phyloP scores from a whole-genome alignment of 495 filamentous ascomycete genomes.

The Daldinia childiae region DNA sequence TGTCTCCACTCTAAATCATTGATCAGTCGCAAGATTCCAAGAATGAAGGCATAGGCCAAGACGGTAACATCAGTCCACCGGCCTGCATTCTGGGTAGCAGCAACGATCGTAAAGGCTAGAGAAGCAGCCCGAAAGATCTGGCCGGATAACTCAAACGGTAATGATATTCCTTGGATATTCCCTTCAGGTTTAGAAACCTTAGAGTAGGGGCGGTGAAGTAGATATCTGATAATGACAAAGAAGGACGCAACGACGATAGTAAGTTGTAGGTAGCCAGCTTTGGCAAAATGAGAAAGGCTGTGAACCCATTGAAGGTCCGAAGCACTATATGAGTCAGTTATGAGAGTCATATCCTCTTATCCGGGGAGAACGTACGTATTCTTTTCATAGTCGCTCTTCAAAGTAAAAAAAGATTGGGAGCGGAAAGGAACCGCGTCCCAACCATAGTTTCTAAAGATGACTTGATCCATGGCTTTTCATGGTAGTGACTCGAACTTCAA shows the following conservation, averaged over 20 bases:
- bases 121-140: constrained; percentile 48
- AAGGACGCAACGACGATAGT: constrained; percentile 43
- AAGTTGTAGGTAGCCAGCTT: constrained; percentile 43
- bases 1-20: constrained; percentile 51
- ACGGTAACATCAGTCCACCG: constrained; percentile 45
- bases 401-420: constrained; percentile 23
- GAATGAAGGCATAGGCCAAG: constrained; percentile 47
- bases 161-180: constrained; percentile 43
- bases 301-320: constrained; percentile 43
- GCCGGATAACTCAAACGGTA: constrained; percentile 46
- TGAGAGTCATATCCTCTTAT: constrained; percentile 4
- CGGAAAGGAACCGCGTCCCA: constrained; percentile 32
- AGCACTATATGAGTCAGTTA: constrained; percentile 19
- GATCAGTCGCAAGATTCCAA: constrained; percentile 50
- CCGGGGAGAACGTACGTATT: constrained; percentile 16
- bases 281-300: constrained; percentile 39
- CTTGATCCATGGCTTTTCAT: constrained; percentile 36
- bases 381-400: constrained; percentile 1
- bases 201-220: constrained; percentile 39
- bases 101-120: constrained; percentile 44
- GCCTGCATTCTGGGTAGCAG: constrained; percentile 29
- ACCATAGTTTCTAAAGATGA: constrained; percentile 19
- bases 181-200: constrained; percentile 39
- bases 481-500: not conserved
- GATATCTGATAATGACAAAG: constrained; percentile 39